Percentiles rank a stretch among this genome's conserved stretches.
Conservation (phyloP, 495 filamentous ascomycete species). For the Amniculicola lignicola region DNA sequence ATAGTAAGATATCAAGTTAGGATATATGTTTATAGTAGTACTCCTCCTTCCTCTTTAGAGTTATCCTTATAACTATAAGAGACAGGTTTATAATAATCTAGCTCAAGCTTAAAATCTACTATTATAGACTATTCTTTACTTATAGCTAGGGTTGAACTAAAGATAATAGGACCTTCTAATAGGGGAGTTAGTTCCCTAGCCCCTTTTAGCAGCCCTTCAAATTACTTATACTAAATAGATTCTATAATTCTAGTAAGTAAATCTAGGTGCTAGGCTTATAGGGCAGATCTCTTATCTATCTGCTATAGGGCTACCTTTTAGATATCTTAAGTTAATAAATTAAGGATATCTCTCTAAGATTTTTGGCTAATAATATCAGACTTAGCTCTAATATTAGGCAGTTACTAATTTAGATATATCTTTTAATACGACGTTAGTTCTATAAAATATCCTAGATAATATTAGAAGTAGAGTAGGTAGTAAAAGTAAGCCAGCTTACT, state of each 20-base stretch:
- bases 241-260: neutral
- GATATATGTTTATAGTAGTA: no score
- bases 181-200: no score
- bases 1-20: no score
- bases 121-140: no score
- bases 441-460: neutral
- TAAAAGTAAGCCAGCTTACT: neutral
- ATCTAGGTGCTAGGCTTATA: neutral
- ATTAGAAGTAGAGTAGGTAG: neutral
- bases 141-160: no score
- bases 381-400: neutral
- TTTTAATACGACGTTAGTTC: neutral
- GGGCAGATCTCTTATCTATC: neutral
- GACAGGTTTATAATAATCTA: no score
- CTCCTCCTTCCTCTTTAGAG: no score
- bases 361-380: neutral
- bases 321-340: neutral
- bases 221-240: neutral
- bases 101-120: no score
- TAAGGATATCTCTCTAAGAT: neutral
- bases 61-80: no score
- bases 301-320: neutral
- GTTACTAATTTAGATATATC: constrained; percentile 4
- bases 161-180: no score
- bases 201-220: neutral